Evolutionary conservation across 495 filamentous ascomycete genomes (phyloP), one percentile per base, ranked within the genome.

Genomic region (Aspergillus haitiensis): DNA sequence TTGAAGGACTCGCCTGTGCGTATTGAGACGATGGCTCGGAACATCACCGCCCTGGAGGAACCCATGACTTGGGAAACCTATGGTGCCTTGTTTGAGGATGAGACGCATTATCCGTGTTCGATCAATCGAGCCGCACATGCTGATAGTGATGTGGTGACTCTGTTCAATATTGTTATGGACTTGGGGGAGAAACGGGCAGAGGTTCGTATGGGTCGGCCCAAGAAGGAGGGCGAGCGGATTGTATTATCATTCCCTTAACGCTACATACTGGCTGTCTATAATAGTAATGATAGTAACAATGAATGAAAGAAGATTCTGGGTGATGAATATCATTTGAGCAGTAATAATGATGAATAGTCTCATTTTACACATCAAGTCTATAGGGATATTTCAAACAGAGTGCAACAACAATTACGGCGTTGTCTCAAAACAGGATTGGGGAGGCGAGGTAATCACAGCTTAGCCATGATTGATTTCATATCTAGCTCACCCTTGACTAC

Each of bases 1-100:
- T 62, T 84, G 10, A 67, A 69, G n/a, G 84, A 86, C 53, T 86
- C 84, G 5, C 71, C 72, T 0, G 63, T 74, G 9, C 75, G 86
- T 2, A 65, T 86, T 5, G 65, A 66, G 2, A 55, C 71, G 8
- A 56, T 59, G 35, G 6, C 13, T 11, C 60, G 12, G 65, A 66
- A 8, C 62, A 64, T 44, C 51, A 55, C 11, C 12, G 37, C 16
- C 12, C 60, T 72, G 13, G 68, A 53, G 2, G 65, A 67, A 2
- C 18, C 50, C 7, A 31, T 76, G 33, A 47, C 74, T 13, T 64
- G 73, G 32, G 67, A 70, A 1, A 52, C 27, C 0, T 36, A 47
- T n/a, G 9, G 32, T 10, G n/a, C 7, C 5, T 52, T 78, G 9
- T 78, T 75, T 60, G 70, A 70, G 3, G 73, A 78, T 63, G 63